phyloP scores from a whole-genome alignment of 108 stramenopile species.

The Nitzschia sp. region DNA sequence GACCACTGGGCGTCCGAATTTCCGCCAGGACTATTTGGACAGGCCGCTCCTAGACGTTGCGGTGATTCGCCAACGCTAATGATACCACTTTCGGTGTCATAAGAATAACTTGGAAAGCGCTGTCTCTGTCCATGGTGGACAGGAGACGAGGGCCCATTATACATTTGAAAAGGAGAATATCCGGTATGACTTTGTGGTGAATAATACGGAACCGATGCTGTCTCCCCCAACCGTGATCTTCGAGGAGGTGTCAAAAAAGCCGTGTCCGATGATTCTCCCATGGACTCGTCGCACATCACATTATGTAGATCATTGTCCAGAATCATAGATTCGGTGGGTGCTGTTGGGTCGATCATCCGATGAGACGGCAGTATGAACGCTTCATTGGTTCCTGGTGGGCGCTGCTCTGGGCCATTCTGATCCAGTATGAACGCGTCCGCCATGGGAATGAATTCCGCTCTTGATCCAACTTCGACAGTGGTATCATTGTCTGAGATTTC shows the following conservation, averaged over 20 bases:
- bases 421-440: conserved; percentile 17
- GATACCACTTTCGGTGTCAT: conserved; percentile 11
- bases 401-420: neutral
- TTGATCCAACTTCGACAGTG: conserved; percentile 15
- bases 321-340: conserved; percentile 16
- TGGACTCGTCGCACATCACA: neutral
- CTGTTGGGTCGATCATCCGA: neutral
- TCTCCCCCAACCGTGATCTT: neutral
- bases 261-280: neutral
- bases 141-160: conserved; percentile 1
- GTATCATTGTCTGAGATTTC: conserved; percentile 9
- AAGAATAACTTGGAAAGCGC: conserved; percentile 8
- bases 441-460: conserved; percentile 14
- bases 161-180: conserved; percentile 16
- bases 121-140: neutral
- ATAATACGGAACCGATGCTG: neutral
- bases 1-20: neutral
- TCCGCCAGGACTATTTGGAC: neutral
- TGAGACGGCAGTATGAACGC: neutral
- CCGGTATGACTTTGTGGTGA: neutral
- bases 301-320: neutral
- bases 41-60: neutral
- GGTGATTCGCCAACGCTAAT: neutral
- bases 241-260: neutral
- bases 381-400: neutral